Evolutionary conservation across 306 rosid genomes (phyloP), one percentile per base, ranked within the genome.

Genomic region (Quercus rubra): DNA sequence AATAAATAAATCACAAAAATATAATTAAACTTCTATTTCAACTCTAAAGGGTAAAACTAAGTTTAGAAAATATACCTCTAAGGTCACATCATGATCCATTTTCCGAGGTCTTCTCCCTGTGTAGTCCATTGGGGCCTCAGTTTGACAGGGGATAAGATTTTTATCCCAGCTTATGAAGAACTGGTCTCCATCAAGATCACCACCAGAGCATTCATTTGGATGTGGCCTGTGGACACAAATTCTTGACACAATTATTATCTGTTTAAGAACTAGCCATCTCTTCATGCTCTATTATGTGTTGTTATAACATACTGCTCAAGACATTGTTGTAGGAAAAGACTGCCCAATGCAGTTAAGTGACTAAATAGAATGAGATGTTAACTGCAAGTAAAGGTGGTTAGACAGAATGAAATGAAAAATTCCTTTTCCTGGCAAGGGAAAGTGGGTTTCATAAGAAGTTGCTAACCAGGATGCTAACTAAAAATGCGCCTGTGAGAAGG

Each of bases 171-270:
- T 91, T 74, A 94, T 78, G 86, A 92, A 94, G 86, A 73, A 94
- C 76, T 88, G 88, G 84, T 94, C 99, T 68, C 99, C 99, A 74
- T 94, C 99, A 77, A 94, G 97, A 84, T 94, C 99, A 35, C 97
- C 99, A 4, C 99, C 99, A 12, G 99, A 94, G 87, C 99, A 94
- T 86, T 94, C 99, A 90, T 90, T 94, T 38, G 97, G 93, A 84
- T 94, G 99, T 75, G 99, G 99, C 89, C 99, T 94, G 99, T 43
- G 55, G 14, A 59, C 14, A 69, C 67, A 79, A 76, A 73, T 41
- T 78, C 30, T 57, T 46, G 72, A 74, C 76, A 54, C 79, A 74
- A 67, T 68, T 49, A 79, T 55, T 57, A 74, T 70, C 74, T 62
- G 71, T 13, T 56, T 27, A 78, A 14, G 70, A 73, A 59, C 25